phyloP scores from a whole-genome alignment of 1,284 basidiomycete species.

The Pterulicium gracile region DNA sequence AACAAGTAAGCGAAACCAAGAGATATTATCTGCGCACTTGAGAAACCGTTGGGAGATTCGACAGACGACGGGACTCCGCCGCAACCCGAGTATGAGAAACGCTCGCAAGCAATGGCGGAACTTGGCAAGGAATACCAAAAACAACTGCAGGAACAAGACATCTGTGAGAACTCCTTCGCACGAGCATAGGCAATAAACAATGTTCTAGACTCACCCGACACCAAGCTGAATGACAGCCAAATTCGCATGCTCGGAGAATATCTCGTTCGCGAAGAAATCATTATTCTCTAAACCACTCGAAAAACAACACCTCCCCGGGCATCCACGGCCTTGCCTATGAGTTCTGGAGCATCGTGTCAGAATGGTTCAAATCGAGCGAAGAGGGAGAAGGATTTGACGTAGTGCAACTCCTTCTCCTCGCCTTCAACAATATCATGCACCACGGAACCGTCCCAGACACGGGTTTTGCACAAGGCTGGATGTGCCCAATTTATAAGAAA shows the following conservation, averaged over 20 bases:
- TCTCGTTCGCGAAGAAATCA: constrained; percentile 8
- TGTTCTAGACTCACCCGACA: constrained; percentile 1
- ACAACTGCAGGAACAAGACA: constrained; percentile 1
- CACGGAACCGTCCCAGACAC: constrained; percentile 12
- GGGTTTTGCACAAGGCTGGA: constrained; percentile 19
- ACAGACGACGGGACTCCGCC: no score
- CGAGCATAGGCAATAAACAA: constrained; percentile 7
- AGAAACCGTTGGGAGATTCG: not conserved
- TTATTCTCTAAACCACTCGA: constrained; percentile 11
- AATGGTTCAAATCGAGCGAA: not conserved
- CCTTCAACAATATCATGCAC: constrained; percentile 19
- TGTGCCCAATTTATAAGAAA: constrained; percentile 25
- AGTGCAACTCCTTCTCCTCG: constrained; percentile 8
- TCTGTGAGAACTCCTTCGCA: constrained; percentile 5
- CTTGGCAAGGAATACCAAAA: constrained; percentile 3
- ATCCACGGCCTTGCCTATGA: constrained; percentile 19
- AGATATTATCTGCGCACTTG: constrained; percentile 12
- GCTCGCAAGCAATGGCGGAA: constrained; percentile 3
- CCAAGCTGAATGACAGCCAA: no score
- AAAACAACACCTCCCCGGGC: constrained; percentile 17
- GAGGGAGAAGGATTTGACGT: constrained; percentile 9
- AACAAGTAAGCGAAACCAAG: constrained; percentile 12
- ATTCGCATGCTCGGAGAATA: constrained; percentile 7
- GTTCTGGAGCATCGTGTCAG: constrained; percentile 15
- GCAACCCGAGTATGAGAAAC: constrained; percentile 3